Conservation (phyloP, 805 yeast genomes). For the Wickerhamiella australiensis region DNA sequence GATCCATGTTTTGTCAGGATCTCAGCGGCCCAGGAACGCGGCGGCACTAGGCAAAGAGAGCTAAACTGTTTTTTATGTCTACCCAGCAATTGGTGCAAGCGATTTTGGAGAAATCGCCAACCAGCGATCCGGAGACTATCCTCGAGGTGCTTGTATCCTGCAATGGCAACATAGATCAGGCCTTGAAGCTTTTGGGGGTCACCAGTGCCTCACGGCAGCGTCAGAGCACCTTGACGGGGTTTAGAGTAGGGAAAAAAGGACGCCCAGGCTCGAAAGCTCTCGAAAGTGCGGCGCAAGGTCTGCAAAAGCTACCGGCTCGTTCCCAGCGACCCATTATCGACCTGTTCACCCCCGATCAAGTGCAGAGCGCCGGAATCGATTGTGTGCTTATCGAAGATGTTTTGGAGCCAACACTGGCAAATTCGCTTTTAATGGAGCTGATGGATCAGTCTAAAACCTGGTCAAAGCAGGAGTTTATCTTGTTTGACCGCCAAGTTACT, state of each 20-base stretch:
- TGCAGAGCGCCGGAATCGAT: conserved; percentile 34
- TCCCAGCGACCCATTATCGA: conserved; percentile 14
- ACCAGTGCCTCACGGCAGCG: conserved; percentile 11
- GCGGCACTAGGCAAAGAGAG: too few species aligned
- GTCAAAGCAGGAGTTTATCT: conserved; percentile 38
- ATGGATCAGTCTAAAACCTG: conserved; percentile 34
- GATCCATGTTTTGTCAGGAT: conserved; percentile 1
- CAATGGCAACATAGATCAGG: conserved; percentile 38
- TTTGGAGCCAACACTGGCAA: conserved; percentile 41
- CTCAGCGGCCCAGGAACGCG: too few species aligned
- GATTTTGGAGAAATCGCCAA: conserved; percentile 32
- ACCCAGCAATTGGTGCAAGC: conserved; percentile 18
- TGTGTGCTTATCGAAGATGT: conserved; percentile 42
- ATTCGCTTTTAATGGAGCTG: conserved; percentile 34
- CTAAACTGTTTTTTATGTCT: conserved; percentile 14
- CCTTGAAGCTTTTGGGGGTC: conserved; percentile 33
- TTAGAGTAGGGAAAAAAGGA: neutral
- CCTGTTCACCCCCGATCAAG: conserved; percentile 41
- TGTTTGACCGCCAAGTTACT: conserved; percentile 49
- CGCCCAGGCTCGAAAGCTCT: too few species aligned
- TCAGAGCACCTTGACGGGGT: conserved; percentile 17
- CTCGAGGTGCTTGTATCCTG: conserved; percentile 44
- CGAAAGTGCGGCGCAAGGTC: conserved; percentile 18
- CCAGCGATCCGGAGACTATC: conserved; percentile 32
- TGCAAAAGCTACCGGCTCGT: neutral